Evolutionary conservation across 768 basidiomycete species (phyloP).

Genomic region (Solioccasus polychromus): DNA sequence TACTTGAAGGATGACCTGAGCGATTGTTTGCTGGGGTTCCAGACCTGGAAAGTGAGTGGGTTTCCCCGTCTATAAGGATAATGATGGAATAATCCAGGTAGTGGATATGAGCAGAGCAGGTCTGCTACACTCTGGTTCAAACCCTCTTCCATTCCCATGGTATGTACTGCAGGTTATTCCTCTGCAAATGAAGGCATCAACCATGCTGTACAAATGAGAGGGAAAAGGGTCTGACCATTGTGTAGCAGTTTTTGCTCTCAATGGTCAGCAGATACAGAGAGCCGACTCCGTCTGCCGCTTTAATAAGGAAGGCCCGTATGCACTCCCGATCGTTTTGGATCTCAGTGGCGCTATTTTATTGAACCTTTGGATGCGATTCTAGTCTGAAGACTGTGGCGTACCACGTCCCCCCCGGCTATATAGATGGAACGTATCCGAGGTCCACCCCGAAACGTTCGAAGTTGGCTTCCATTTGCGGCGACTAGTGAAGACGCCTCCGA

Average conservation of each 20-base stretch:
- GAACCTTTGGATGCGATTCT: no score
- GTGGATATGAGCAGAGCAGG: slow-evolving; percentile 1
- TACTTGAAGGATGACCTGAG: neutral
- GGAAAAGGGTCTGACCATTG: slow-evolving; percentile 27
- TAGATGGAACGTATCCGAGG: neutral
- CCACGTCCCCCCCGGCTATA: neutral
- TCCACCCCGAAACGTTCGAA: neutral
- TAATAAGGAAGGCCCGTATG: slow-evolving; percentile 3
- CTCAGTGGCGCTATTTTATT: neutral
- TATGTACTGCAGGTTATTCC: slow-evolving; percentile 34
- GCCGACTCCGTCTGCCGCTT: neutral
- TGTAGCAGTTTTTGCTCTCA: slow-evolving; percentile 19
- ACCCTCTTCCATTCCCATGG: slow-evolving; percentile 50
- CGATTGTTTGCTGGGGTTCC: neutral
- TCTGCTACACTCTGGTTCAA: slow-evolving; percentile 25
- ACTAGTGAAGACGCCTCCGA: neutral
- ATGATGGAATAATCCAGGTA: slow-evolving; percentile 1
- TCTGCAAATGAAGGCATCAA: slow-evolving; percentile 30
- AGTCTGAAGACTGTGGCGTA: neutral
- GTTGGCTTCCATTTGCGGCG: slow-evolving; percentile 6
- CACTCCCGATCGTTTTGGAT: neutral
- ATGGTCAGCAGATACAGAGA: slow-evolving; percentile 2
- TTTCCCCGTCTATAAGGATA: neutral
- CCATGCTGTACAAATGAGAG: slow-evolving; percentile 27
- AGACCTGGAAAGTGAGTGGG: slow-evolving; percentile 1